Evolutionary conservation across 345 rosid species (phyloP).

Genomic region (Eucalyptus curtisii): DNA sequence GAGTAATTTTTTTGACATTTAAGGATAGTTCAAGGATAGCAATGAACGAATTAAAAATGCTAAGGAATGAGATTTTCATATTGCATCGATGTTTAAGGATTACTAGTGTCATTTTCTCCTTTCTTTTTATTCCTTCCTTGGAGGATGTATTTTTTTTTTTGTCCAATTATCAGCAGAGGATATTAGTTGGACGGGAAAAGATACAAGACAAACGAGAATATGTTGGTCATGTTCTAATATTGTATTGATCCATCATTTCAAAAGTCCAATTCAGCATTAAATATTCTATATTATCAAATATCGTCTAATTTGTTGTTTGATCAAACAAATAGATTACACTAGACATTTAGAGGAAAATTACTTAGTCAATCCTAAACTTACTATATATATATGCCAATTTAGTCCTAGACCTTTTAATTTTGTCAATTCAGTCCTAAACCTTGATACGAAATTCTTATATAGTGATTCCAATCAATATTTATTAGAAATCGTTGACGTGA

Average conservation of each 20-base stretch:
- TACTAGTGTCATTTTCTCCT: neutral
- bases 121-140: neutral
- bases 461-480: rapidly evolving
- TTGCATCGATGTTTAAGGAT: neutral
- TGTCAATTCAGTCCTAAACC: rapidly evolving
- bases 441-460: rapidly evolving
- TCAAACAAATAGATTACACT: neutral
- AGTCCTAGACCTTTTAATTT: rapidly evolving
- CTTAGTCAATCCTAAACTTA: neutral
- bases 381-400: neutral
- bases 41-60: neutral
- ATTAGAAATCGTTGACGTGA: rapidly evolving
- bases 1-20: neutral
- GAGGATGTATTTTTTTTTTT: neutral
- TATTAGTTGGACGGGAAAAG: neutral
- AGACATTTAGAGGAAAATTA: neutral
- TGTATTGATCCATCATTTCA: neutral
- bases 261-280: neutral
- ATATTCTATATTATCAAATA: neutral
- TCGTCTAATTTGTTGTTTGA: neutral
- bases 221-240: neutral
- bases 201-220: neutral
- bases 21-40: neutral
- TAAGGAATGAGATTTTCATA: neutral
- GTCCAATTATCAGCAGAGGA: neutral